Evolutionary conservation across 805 yeast species (phyloP).

Genomic region (Starmerella gropengiesseri): DNA sequence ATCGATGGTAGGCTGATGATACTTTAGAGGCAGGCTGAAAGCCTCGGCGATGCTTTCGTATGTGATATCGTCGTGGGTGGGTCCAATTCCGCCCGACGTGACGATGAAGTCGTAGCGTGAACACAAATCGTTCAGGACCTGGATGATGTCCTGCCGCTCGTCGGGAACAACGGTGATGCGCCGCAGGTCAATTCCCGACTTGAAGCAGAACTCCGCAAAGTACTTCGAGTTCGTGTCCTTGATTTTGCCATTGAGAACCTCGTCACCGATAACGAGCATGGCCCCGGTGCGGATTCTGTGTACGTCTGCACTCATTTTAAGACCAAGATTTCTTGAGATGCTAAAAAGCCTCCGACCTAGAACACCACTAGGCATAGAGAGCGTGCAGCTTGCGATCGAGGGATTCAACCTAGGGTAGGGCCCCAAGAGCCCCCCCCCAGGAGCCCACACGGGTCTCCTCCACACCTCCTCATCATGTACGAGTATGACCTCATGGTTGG

Average conservation of each 20-base stretch:
- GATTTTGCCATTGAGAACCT: slow-evolving; percentile 76
- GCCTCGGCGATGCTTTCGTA: slow-evolving; percentile 64
- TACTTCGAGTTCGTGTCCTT: slow-evolving; percentile 63
- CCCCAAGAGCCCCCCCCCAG: too few species aligned
- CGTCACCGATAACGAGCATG: slow-evolving; percentile 66
- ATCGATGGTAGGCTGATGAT: slow-evolving; percentile 48
- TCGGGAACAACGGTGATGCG: slow-evolving; percentile 69
- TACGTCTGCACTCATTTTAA: too few species aligned
- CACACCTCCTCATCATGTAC: too few species aligned
- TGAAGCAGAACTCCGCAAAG: slow-evolving; percentile 63
- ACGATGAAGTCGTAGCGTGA: slow-evolving; percentile 53
- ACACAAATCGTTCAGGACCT: slow-evolving; percentile 40
- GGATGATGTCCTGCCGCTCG: slow-evolving; percentile 52
- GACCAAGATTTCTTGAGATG: too few species aligned
- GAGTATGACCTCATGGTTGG: too few species aligned
- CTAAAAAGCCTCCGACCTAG: too few species aligned
- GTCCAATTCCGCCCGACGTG: slow-evolving; percentile 70
- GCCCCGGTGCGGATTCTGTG: slow-evolving; percentile 22
- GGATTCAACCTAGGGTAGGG: not conserved
- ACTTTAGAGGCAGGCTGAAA: slow-evolving; percentile 39
- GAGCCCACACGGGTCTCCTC: too few species aligned
- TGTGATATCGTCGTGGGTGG: slow-evolving; percentile 85
- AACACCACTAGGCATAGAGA: too few species aligned
- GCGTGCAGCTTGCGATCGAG: too few species aligned
- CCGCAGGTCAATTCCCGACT: slow-evolving; percentile 52